Base-by-base conservation (phyloP, 2,329 filamentous ascomycete species). In the Xylariales sp. region DNA sequence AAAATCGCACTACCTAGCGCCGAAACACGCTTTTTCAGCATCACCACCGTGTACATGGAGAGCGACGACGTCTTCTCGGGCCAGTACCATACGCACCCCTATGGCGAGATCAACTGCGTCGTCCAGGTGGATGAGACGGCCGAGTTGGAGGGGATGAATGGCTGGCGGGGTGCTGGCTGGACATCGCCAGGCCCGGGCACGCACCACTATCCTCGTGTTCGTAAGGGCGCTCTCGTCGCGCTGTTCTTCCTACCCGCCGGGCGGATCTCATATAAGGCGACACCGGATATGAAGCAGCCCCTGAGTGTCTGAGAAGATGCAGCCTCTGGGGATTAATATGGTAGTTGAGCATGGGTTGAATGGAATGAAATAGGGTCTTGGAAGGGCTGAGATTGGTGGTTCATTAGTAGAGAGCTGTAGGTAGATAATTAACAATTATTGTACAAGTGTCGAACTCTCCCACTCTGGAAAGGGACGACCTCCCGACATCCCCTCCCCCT, bases 21-120 rank as follows among this genome's bases (percentile, higher is more conserved):
- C 8, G 78, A 81, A 43, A 87, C 82, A 34, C 79, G 81, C 28
- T 87, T 80, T 75, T 85, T 87, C 74, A 84, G 82, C 71, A 86
- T 88, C 73, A 88, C 86, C 2, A 83, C 85, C 1, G 86, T 88
- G 18, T 88, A 86, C 73, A 87, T 88, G 81, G 80, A 86, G n/a
- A 83, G 80, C 36, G 65, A 82, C 39, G 80, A 82, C 5, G 81
- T 78, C n/a, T 86, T 83, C 72, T 76, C 77, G 4, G 85, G 86
- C 1, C 85, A 87, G 74, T 86, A 88, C 72, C 84, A 86, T 69
- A 76, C 78, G 4, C 84, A 86, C 72, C 84, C 84, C 0, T 87
- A 86, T 60, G 85, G 84, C 5, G 85, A 87, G 77, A 86, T 86
- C 72, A 87, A 87, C 71, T 86, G 85, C 69, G 84, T 87, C 0